Evolutionary conservation across 495 filamentous ascomycete genomes (phyloP).

Genomic region (Peziza echinospora): DNA sequence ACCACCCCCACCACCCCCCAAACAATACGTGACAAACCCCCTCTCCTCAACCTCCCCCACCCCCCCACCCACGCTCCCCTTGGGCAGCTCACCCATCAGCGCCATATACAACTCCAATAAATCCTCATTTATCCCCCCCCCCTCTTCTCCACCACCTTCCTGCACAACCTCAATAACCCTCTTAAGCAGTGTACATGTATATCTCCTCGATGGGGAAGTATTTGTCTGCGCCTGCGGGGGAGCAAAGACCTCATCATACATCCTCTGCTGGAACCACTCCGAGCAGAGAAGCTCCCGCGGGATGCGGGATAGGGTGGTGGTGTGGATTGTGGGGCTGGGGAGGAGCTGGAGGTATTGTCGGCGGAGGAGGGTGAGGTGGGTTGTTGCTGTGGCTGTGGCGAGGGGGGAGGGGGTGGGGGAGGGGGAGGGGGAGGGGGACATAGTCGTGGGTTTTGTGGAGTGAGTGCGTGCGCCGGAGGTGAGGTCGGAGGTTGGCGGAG

Average conservation of each 20-base stretch:
- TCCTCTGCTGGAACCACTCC: not conserved
- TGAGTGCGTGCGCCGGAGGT: not conserved
- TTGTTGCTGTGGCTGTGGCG: not conserved
- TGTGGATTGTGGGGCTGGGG: not conserved
- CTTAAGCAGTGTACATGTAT: not conserved
- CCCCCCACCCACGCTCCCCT: not conserved
- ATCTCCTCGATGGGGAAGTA: not conserved
- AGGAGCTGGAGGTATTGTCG: not conserved
- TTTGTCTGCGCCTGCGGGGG: not conserved
- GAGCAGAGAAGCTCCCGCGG: not conserved
- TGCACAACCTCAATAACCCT: not conserved
- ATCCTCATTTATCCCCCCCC: not conserved
- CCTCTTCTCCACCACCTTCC: not conserved
- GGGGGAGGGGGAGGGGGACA: not conserved
- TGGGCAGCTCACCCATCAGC: not conserved
- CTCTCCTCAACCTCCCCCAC: not conserved
- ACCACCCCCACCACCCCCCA: no score
- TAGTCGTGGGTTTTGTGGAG: not conserved
- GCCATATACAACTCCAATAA: not conserved
- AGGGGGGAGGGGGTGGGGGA: not conserved
- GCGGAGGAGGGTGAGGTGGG: not conserved
- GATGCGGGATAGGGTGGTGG: not conserved
- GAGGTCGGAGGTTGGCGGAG: not conserved
- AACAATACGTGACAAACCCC: slow-evolving; percentile 8
- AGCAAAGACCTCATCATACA: not conserved